phyloP scores from a whole-genome alignment of 495 filamentous ascomycete genomes.

The Aspergillus sclerotiicarbonarius region DNA sequence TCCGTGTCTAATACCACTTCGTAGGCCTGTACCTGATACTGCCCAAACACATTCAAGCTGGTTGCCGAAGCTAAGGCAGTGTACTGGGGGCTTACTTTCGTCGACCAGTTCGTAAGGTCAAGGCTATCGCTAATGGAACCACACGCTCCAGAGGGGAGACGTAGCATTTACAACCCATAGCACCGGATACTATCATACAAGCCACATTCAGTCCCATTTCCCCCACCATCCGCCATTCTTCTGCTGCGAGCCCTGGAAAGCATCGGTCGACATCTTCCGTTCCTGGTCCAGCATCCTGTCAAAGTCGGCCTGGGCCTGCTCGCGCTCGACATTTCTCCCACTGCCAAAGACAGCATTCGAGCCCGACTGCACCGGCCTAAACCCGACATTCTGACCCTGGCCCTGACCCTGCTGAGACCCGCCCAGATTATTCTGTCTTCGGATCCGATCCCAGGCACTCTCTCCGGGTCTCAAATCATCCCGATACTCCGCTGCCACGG shows the following conservation, averaged over 20 bases:
- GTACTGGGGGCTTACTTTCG: too few species aligned
- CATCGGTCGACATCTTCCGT: constrained; percentile 25
- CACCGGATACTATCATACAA: constrained; percentile 4
- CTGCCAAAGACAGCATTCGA: background rate
- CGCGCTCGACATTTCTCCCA: constrained; percentile 25
- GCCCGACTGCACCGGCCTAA: constrained; percentile 5
- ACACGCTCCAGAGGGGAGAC: too few species aligned
- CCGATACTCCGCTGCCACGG: constrained; percentile 37
- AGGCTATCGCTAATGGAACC: too few species aligned
- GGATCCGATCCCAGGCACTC: constrained; percentile 44
- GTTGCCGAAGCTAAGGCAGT: too few species aligned
- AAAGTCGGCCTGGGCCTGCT: constrained; percentile 41
- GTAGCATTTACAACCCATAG: background rate
- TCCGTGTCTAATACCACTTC: too few species aligned
- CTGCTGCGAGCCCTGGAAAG: background rate
- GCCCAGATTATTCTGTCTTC: constrained; percentile 25
- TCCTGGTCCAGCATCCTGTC: constrained; percentile 43
- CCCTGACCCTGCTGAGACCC: too few species aligned
- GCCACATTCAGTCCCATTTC: constrained; percentile 15
- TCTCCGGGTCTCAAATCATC: constrained; percentile 20
- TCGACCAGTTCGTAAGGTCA: too few species aligned
- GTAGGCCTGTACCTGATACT: too few species aligned
- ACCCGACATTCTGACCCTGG: too few species aligned
- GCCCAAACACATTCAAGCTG: too few species aligned
- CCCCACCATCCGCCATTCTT: constrained; percentile 22